phyloP scores from a whole-genome alignment of 2,329 filamentous ascomycete species.

The Xylariaceae sp. region DNA sequence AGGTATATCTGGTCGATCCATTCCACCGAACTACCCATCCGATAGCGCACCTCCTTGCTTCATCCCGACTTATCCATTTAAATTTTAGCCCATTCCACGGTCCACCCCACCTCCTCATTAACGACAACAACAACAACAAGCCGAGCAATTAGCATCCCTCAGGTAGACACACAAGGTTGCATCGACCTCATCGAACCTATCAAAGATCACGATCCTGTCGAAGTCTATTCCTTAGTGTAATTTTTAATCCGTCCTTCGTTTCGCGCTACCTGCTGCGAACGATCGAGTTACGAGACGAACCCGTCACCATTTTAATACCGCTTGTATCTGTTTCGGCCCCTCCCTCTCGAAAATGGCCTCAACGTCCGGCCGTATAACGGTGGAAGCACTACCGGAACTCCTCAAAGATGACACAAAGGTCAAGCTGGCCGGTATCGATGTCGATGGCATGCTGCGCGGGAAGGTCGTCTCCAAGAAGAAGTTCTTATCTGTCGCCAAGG shows the following conservation, averaged over 20 bases:
- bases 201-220: background rate
- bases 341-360: constrained; percentile 22
- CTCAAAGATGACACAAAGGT: constrained; percentile 63
- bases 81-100: background rate
- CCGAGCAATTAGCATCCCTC: background rate
- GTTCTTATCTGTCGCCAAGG: constrained; percentile 66
- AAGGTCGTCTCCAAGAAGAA: constrained; percentile 81
- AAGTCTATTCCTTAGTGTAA: background rate
- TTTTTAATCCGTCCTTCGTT: background rate
- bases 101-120: background rate
- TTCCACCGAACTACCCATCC: background rate
- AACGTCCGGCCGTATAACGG: constrained; percentile 40
- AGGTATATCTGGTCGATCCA: too few relatives aligned
- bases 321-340: background rate
- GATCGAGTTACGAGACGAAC: background rate
- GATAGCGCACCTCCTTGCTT: background rate
- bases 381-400: constrained; percentile 54
- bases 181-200: background rate
- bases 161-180: background rate
- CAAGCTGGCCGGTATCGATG: constrained; percentile 71
- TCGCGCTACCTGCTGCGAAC: background rate
- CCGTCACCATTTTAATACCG: background rate
- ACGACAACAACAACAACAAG: background rate
- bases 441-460: constrained; percentile 70
- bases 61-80: background rate